Base-by-base conservation (phyloP, 768 basidiomycete species). In the Amanita rubescens region DNA sequence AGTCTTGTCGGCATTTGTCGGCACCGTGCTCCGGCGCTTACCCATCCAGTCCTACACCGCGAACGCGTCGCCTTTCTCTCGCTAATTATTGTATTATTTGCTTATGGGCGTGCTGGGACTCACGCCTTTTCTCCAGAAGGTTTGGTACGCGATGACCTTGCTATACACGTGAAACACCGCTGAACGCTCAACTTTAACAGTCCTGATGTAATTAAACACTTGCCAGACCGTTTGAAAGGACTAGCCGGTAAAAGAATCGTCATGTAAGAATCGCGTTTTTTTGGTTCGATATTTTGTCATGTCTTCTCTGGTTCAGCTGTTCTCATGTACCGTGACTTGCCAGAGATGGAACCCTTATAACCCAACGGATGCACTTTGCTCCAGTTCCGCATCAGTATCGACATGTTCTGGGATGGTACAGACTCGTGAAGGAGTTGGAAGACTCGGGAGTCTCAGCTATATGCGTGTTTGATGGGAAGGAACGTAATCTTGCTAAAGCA, bases 271-370 rank as follows among this genome's bases (percentile, higher is more conserved):
- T 12, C 20, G 6, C n/a, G 51, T 50, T 50, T 52, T 25, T 30
- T 38, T 49, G n/a, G 44, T 55, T 54, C 42, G 51, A 22, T n/a
- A 37, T 24, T 54, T 25, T 46, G 24, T 50, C 50, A 24, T 45
- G 47, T 44, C 37, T 55, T 57, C 27, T 51, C 20, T 51, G 35
- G 14, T 49, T 48, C 15, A 34, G 43, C 30, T 33, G 24, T 53
- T 45, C 14, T 51, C 37, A 45, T 46, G 25, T 25, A 27, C 25
- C 24, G 25, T 37, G 44, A 47, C 53, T 55, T 51, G 19, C 49
- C 60, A 92, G 90, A 41, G 90, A 93, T 75, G 90, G 84, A 43
- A 93, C 90, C 6, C 82, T 93, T 53, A 76, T 93, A 62, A 93
- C 90, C 0, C 88, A 90, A 62, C 80, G 90, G 20, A 75, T 91